Evolutionary conservation across 1,284 basidiomycete genomes (phyloP), one percentile per base, ranked within the genome.

Genomic region (Cryptococcus sp.): DNA sequence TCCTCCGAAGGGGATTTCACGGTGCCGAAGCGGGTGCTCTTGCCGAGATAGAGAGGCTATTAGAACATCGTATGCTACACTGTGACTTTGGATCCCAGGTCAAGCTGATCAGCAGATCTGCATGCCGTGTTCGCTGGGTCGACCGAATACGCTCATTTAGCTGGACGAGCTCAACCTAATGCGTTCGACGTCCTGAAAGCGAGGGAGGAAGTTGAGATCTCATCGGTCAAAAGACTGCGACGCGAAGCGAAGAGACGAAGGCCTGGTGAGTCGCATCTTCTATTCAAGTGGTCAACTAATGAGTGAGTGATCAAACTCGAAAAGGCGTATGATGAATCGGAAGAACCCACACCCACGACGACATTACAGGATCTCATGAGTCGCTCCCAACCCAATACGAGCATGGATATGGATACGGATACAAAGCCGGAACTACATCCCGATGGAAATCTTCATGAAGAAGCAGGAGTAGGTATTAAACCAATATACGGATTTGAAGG

Each of bases 21-120:
- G 64, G 59, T 3, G 70, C 67, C 2, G 70, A 73, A 57, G 66
- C 69, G 9, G 71, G 71, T 7, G 70, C 67, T 4, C 41, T 73
- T 2, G 52, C 57, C 1, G 71, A 73, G 55, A 67, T 72, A 43
- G 71, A 72, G 48, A 46, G 67, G 23, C 39, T 72, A 45, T 49
- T 73, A 0, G 67, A 71, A 46, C 51, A 54, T 19, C 70, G 71
- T 73, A 47, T 58, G 71, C 67, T 25, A 3, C 10, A 9, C 16
- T 34, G 10, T 16, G 32, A 16, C 9, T 34, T 16, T 16, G 32
- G 16, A 9, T 34, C 32, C 32, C 32, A 34, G 32, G 32, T 9
- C 32, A 34, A 34, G 32, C 32, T 34, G 32, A 34, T 34, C 32
- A 16, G 13, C 49, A 73, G 71, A 72, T 46, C 61, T 73, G 14